Conservation (phyloP, 2,329 filamentous ascomycete genomes). For the Pseudogymnoascus sp. region DNA sequence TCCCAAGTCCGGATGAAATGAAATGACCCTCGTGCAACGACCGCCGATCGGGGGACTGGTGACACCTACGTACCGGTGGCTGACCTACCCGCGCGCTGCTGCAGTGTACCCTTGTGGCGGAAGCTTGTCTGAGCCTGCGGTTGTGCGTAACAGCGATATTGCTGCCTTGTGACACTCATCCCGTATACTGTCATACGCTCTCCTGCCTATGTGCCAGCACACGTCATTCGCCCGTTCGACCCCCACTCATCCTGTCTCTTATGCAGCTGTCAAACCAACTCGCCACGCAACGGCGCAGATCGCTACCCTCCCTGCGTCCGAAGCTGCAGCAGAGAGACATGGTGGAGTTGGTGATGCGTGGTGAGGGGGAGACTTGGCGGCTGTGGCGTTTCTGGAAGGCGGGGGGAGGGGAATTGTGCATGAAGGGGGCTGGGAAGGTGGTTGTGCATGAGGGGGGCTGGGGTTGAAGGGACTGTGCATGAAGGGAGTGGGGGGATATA, state of each 20-base stretch:
- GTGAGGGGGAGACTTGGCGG: neutral
- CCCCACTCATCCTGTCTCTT: neutral
- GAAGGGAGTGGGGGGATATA: neutral
- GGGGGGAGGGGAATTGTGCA: neutral
- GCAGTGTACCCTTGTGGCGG: neutral
- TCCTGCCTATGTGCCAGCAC: neutral
- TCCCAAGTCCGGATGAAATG: neutral
- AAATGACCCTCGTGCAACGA: neutral
- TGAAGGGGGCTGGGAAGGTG: neutral
- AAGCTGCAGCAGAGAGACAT: neutral
- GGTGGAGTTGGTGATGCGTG: neutral
- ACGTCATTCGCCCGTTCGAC: neutral
- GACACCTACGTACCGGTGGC: neutral
- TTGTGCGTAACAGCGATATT: neutral
- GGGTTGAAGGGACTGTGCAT: neutral
- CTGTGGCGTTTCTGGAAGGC: neutral
- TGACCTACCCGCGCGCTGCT: slow-evolving; percentile 1
- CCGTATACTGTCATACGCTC: neutral
- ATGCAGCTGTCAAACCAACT: neutral
- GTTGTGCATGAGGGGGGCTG: neutral
- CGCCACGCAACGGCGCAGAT: neutral
- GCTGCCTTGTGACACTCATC: neutral
- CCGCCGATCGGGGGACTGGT: neutral
- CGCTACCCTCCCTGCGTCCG: neutral
- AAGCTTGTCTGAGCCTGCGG: neutral